Evolutionary conservation across 2,329 filamentous ascomycete genomes (phyloP).

Genomic region (Penicillium janthinellum): DNA sequence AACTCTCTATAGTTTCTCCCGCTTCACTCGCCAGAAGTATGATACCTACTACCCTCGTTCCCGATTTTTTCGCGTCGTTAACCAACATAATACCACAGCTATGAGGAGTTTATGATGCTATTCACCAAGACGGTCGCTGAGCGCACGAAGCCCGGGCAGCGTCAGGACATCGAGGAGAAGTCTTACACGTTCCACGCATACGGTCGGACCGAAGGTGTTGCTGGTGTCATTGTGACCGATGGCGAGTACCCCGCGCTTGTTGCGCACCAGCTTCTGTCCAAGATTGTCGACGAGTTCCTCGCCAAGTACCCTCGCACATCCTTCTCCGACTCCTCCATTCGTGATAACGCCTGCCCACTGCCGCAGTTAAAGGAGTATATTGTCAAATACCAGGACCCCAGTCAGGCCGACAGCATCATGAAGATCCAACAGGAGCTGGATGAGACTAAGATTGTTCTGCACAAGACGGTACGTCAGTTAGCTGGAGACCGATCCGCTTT

Average conservation of each 20-base stretch:
- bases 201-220: constrained; percentile 68
- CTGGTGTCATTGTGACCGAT: constrained; percentile 76
- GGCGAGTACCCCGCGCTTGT: constrained; percentile 75
- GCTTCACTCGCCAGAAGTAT: constrained; percentile 75
- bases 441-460: constrained; percentile 94
- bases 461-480: constrained; percentile 81
- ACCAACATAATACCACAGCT: constrained; percentile 37
- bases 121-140: constrained; percentile 88
- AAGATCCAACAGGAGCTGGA: constrained; percentile 97
- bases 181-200: constrained; percentile 69
- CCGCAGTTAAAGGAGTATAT: constrained; percentile 80
- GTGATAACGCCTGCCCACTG: constrained; percentile 58
- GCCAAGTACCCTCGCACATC: constrained; percentile 70
- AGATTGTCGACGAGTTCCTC: constrained; percentile 85
- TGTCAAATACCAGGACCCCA: constrained; percentile 78
- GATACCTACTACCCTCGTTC: constrained; percentile 23
- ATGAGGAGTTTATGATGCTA: constrained; percentile 75
- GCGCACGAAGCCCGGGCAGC: constrained; percentile 75
- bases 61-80: constrained; percentile 7
- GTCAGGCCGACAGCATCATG: constrained; percentile 86
- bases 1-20: constrained; percentile 58
- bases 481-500: not conserved
- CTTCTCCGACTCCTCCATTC: constrained; percentile 59
- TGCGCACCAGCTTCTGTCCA: constrained; percentile 83
- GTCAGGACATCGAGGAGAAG: constrained; percentile 73